phyloP scores from a whole-genome alignment of 2,329 filamentous ascomycete genomes.

The Diaporthe eres region DNA sequence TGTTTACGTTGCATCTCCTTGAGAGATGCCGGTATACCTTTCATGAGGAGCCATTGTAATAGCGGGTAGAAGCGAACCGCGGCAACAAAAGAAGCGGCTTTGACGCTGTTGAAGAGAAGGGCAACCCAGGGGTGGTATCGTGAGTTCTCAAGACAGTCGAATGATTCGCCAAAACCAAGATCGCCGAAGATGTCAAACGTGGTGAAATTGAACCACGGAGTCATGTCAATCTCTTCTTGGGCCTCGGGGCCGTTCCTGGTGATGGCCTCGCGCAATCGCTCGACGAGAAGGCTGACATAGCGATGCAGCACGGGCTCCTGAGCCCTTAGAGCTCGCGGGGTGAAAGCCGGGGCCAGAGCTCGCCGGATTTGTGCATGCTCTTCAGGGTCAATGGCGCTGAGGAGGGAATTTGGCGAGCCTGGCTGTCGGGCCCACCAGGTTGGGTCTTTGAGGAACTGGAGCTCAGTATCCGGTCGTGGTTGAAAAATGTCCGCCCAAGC shows the following conservation, averaged over 20 bases:
- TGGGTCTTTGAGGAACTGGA: slow-evolving; percentile 47
- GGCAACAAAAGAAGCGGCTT: slow-evolving; percentile 44
- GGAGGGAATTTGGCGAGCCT: slow-evolving; percentile 43
- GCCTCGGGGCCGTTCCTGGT: background rate
- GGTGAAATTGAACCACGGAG: slow-evolving; percentile 50
- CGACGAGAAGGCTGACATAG: slow-evolving; percentile 48
- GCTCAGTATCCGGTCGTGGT: slow-evolving; percentile 22
- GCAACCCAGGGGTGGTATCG: slow-evolving; percentile 49
- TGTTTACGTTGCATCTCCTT: slow-evolving; percentile 45
- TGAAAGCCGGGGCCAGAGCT: slow-evolving; percentile 47
- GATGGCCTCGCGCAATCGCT: slow-evolving; percentile 43
- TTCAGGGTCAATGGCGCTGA: slow-evolving; percentile 48
- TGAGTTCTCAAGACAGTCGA: slow-evolving; percentile 51
- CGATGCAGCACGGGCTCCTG: slow-evolving; percentile 49
- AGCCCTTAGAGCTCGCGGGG: slow-evolving; percentile 45
- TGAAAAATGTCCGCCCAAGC: slow-evolving; percentile 29
- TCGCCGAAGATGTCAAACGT: slow-evolving; percentile 59
- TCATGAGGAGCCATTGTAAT: slow-evolving; percentile 26
- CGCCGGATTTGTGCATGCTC: slow-evolving; percentile 46
- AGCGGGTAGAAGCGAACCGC: slow-evolving; percentile 46
- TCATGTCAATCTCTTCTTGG: slow-evolving; percentile 19
- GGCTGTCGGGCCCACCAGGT: slow-evolving; percentile 49
- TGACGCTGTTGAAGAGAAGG: slow-evolving; percentile 47
- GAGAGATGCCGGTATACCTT: slow-evolving; percentile 29
- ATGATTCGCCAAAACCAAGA: slow-evolving; percentile 59